These are phyloP conservation scores for Polygonum maritimum DNA, from an alignment of 148 eudicot species.

Conservation along the genomic window DNA sequence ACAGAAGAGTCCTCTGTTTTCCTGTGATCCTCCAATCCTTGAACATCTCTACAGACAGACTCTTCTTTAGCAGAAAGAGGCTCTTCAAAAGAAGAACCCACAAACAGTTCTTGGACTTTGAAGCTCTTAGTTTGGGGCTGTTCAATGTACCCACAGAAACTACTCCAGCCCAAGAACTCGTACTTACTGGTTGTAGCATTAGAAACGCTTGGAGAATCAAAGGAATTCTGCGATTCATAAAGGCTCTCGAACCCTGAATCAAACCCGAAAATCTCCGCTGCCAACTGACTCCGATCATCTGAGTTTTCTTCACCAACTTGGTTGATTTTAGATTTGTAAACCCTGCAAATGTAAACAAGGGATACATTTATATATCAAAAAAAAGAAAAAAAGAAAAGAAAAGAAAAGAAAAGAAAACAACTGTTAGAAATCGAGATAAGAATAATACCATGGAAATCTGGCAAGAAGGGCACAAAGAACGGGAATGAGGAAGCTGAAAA, in stretches of 20 bases:
- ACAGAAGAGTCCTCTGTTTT: constrained; percentile 8
- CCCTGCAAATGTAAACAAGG: constrained; percentile 3
- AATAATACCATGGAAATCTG: neutral
- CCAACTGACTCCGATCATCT: neutral
- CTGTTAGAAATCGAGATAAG: neutral
- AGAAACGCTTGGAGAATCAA: neutral
- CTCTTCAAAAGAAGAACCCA: constrained; percentile 25
- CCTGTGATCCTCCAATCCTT: neutral
- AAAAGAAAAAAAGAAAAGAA: too few species aligned
- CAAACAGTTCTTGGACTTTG: constrained; percentile 48
- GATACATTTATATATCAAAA: neutral
- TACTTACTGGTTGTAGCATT: constrained; percentile 36
- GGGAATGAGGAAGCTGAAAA: neutral
- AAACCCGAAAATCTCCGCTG: neutral
- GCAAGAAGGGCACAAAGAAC: constrained; percentile 1
- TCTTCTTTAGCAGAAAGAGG: neutral
- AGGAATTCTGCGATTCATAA: neutral
- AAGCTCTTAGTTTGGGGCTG: constrained; percentile 43
- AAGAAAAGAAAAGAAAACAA: neutral
- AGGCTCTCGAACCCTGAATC: neutral
- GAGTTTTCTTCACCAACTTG: neutral
- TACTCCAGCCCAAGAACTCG: constrained; percentile 29
- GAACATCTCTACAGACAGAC: neutral
- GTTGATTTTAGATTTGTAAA: neutral
- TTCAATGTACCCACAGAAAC: constrained; percentile 42